Percentiles rank a stretch among this genome's conserved stretches.
These are phyloP conservation scores for Cruciata laevipes DNA, from an alignment of 257 asterid genomes.

Conservation along the genomic window DNA sequence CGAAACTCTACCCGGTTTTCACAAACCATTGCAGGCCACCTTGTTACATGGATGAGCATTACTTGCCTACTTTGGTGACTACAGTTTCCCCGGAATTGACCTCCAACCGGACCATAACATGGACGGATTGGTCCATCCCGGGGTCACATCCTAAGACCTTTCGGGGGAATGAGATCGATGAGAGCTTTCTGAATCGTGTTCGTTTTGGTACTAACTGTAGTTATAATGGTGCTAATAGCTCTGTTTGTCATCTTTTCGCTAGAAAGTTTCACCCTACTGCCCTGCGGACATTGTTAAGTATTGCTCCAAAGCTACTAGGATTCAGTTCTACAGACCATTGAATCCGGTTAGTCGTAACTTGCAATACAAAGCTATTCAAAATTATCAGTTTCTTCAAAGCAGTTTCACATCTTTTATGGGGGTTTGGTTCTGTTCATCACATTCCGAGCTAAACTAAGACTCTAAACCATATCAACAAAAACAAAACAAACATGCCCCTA, in stretches of 20 bases:
- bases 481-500: no score
- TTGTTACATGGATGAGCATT: slow-evolving; percentile 84
- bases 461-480: no score
- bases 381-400: no score
- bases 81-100: slow-evolving; percentile 44
- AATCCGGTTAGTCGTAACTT: no score
- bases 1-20: slow-evolving; percentile 43
- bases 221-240: slow-evolving; percentile 43
- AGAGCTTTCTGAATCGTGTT: slow-evolving; percentile 34
- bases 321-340: slow-evolving; percentile 2
- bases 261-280: slow-evolving; percentile 74
- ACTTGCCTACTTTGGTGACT: slow-evolving; percentile 62
- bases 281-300: slow-evolving; percentile 46
- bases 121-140: slow-evolving; percentile 74
- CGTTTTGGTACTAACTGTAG: slow-evolving; percentile 41
- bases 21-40: slow-evolving; percentile 64
- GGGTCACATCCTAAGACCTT: slow-evolving; percentile 57
- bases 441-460: no score
- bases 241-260: slow-evolving; percentile 62
- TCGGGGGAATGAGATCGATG: slow-evolving; percentile 30
- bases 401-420: no score
- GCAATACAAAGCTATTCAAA: no score
- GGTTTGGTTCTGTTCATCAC: no score
- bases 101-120: slow-evolving; percentile 49
- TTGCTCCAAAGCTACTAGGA: slow-evolving; percentile 48